phyloP scores from a whole-genome alignment of 2,329 filamentous ascomycete genomes.

The Aspergillus eucalypticola region DNA sequence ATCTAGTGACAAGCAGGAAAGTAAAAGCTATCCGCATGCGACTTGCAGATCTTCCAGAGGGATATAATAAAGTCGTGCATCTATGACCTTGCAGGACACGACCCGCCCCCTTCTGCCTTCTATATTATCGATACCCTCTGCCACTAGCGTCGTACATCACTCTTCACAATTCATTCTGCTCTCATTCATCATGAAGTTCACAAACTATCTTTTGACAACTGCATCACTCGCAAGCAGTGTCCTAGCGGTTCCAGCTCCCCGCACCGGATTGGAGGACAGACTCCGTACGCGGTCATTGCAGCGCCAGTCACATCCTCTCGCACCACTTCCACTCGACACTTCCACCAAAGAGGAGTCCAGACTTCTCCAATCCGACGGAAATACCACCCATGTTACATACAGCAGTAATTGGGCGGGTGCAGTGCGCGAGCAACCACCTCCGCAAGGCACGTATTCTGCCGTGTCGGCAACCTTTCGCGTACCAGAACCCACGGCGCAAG shows the following conservation, averaged over 20 bases:
- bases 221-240: conserved; percentile 26
- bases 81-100: neutral
- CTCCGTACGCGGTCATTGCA: conserved; percentile 28
- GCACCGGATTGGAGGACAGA: conserved; percentile 30
- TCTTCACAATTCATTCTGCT: neutral
- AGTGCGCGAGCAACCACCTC: conserved; percentile 48
- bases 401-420: conserved; percentile 62
- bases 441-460: conserved; percentile 50
- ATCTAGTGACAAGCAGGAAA: neutral
- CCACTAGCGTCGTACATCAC: neutral
- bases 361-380: conserved; percentile 11
- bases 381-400: conserved; percentile 49
- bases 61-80: neutral
- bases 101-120: neutral
- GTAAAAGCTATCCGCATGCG: neutral
- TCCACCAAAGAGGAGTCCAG: conserved; percentile 11
- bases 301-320: conserved; percentile 30
- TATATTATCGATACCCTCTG: neutral
- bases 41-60: neutral
- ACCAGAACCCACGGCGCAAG: conserved; percentile 50
- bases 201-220: conserved; percentile 22
- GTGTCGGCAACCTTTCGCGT: conserved; percentile 52
- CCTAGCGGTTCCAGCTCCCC: conserved; percentile 33
- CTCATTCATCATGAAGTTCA: conserved; percentile 35
- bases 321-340: conserved; percentile 10